These are phyloP conservation scores for Raphanus raphanistrum DNA, from an alignment of 345 rosid species.

Conservation along the genomic window DNA sequence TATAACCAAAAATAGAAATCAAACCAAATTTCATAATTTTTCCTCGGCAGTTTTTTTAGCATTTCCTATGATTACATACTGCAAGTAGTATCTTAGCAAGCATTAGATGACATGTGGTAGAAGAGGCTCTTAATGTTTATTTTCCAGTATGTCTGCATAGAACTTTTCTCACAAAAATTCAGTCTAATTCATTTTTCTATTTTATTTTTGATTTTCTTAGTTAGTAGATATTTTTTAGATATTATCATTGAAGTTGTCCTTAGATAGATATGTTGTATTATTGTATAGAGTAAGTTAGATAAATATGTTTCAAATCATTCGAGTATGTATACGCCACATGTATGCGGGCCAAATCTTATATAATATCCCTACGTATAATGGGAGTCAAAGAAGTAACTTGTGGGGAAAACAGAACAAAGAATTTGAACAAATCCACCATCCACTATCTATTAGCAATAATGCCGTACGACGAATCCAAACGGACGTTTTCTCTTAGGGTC, in stretches of 20 bases:
- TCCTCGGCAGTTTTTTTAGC: neutral
- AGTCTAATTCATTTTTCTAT: no score
- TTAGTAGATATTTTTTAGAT: no score
- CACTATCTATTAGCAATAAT: constrained; percentile 26
- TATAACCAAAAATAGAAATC: neutral
- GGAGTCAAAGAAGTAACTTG: constrained; percentile 39
- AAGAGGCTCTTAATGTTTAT: no score
- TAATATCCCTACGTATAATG: constrained; percentile 1
- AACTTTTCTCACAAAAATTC: no score
- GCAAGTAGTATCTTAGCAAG: no score
- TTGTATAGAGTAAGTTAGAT: neutral
- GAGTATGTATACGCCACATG: neutral
- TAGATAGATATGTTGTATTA: neutral
- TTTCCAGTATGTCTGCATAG: no score
- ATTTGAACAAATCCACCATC: constrained; percentile 35
- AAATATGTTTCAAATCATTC: neutral
- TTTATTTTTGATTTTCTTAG: no score
- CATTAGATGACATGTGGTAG: no score
- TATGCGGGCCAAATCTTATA: neutral
- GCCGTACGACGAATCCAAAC: constrained; percentile 35
- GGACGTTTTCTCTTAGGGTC: constrained; percentile 12
- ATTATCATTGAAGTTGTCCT: no score
- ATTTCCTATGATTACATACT: no score
- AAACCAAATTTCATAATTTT: neutral
- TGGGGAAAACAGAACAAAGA: constrained; percentile 27